Base-by-base conservation (phyloP, 2,329 filamentous ascomycete genomes). In the Neopestalotiopsis rosae region DNA sequence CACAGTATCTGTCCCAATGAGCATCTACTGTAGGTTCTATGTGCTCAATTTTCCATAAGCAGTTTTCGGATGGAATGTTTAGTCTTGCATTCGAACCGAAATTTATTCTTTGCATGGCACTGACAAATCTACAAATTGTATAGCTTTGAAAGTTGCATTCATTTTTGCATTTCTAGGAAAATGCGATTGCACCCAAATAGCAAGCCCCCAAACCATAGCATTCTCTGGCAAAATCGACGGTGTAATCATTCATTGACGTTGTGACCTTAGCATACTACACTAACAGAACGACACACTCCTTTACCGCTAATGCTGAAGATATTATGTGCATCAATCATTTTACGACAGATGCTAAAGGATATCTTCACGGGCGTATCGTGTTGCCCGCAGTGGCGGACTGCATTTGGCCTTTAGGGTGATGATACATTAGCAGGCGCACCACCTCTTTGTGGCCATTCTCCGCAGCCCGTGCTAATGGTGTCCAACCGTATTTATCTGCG, bases 391-490 rank as follows among this genome's bases (percentile, higher is more conserved):
- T n/a, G n/a, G n/a, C n/a, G n/a, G n/a, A n/a, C n/a, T n/a, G n/a
- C n/a, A n/a, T n/a, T n/a, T n/a, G n/a, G n/a, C n/a, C n/a, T n/a
- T n/a, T n/a, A n/a, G n/a, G n/a, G n/a, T n/a, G 24, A 38, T 64
- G 20, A 7, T 62, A 2, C 4, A 5, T 34, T 4, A 62, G 59
- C 59, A 62, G 28, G 5, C 14, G 59, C 9, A 5, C 59, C 14
- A 62, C 5, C 17, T 20, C 61, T 38, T 20, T 28, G n/a, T 45
- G 34, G 14, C 40, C 61, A 5, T 28, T 6, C 3, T 12, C 6
- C 6, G 61, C 61, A 30, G n/a, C 40, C n/a, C n/a, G 24, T 34
- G 38, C 49, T n/a, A 83, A 65, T 0, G 81, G 81, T 1, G 81
- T 82, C 20, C 78, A 77, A 0, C 78, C 78, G 0, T 70, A 66